These are phyloP conservation scores for Fusarium mangiferae DNA, from an alignment of 2,329 filamentous ascomycete species.

Conservation along the genomic window DNA sequence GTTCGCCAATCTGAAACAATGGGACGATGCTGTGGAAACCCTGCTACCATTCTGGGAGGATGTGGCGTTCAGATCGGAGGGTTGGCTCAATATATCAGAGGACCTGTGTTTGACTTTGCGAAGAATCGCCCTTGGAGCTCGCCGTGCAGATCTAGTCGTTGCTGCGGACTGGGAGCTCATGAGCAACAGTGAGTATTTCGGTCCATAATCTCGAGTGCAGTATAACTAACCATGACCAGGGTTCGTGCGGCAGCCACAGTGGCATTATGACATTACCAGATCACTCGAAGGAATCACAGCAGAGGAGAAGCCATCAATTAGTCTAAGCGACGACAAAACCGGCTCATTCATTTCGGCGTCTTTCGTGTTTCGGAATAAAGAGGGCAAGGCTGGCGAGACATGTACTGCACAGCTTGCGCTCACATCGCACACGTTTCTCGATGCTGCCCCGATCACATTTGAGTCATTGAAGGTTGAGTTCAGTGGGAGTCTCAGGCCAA, in stretches of 20 bases:
- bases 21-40: constrained; percentile 64
- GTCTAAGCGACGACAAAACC: constrained; percentile 61
- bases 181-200: constrained; percentile 60
- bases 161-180: constrained; percentile 74
- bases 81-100: constrained; percentile 69
- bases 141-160: constrained; percentile 66
- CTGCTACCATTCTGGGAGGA: constrained; percentile 68
- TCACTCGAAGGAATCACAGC: constrained; percentile 62
- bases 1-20: constrained; percentile 60
- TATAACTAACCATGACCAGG: constrained; percentile 49
- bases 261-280: constrained; percentile 70
- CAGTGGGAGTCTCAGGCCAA: constrained; percentile 65
- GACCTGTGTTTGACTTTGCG: constrained; percentile 71
- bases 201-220: background rate
- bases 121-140: constrained; percentile 63
- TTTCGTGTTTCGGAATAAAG: constrained; percentile 67
- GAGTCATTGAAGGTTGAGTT: constrained; percentile 65
- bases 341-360: constrained; percentile 65
- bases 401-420: constrained; percentile 68
- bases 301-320: constrained; percentile 59
- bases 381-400: constrained; percentile 70
- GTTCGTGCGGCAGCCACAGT: constrained; percentile 64
- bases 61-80: constrained; percentile 65
- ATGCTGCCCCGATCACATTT: constrained; percentile 63
- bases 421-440: constrained; percentile 64